phyloP scores from a whole-genome alignment of 805 yeast species.

The Yueomyces sinensis region DNA sequence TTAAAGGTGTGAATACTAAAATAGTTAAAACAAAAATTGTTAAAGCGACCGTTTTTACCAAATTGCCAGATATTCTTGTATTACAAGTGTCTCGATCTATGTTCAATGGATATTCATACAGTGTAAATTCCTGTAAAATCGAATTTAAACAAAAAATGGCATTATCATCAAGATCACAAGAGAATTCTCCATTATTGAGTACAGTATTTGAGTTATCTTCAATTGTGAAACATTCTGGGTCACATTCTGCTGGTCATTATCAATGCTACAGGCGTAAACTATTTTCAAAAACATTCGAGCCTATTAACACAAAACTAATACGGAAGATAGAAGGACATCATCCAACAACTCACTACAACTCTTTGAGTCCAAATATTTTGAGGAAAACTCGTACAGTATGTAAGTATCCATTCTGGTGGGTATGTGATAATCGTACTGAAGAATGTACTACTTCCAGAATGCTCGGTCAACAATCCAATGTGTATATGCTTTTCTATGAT shows the following conservation, averaged over 20 bases:
- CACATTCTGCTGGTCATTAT: slow-evolving; percentile 82
- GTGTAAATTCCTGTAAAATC: slow-evolving; percentile 67
- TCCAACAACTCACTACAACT: neutral
- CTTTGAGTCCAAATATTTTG: slow-evolving; percentile 9
- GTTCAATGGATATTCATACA: slow-evolving; percentile 49
- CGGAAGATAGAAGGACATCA: slow-evolving; percentile 20
- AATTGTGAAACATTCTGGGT: slow-evolving; percentile 74
- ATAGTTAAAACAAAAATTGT: slow-evolving; percentile 50
- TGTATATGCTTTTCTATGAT: slow-evolving; percentile 77
- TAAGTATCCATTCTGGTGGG: slow-evolving; percentile 67
- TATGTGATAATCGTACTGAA: slow-evolving; percentile 60
- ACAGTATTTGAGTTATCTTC: slow-evolving; percentile 35
- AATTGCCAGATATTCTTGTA: slow-evolving; percentile 58
- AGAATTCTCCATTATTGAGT: too few species aligned
- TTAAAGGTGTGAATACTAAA: slow-evolving; percentile 31
- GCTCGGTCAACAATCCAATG: slow-evolving; percentile 58
- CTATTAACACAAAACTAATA: slow-evolving; percentile 25
- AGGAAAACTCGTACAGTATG: slow-evolving; percentile 40
- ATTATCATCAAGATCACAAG: too few species aligned
- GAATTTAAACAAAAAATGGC: slow-evolving; percentile 45
- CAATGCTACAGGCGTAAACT: slow-evolving; percentile 75
- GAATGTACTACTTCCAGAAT: slow-evolving; percentile 51
- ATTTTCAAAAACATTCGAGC: neutral
- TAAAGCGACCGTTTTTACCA: slow-evolving; percentile 46
- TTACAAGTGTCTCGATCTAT: slow-evolving; percentile 83